Conservation (phyloP, 2,329 filamentous ascomycete genomes). For the Colletotrichum navitas region DNA sequence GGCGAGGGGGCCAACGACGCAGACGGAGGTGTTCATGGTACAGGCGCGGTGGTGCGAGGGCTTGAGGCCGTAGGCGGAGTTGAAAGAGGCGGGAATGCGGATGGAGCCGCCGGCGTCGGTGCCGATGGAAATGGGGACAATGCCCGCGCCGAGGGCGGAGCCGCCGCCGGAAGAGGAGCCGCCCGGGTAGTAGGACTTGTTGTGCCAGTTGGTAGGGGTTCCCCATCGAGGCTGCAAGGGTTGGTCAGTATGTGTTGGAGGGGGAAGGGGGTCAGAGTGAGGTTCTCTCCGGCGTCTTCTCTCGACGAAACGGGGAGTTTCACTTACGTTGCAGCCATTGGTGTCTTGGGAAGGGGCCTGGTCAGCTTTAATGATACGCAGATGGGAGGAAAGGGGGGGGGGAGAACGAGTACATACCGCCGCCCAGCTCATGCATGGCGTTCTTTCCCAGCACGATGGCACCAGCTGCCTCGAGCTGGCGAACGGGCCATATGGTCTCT, state of each 20-base stretch:
- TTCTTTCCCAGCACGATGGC: conserved; percentile 82
- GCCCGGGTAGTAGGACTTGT: conserved; percentile 81
- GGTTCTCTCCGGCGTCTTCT: too few relatives aligned
- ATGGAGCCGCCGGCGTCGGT: conserved; percentile 81
- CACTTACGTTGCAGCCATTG: conserved; percentile 79
- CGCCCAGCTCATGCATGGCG: conserved; percentile 84
- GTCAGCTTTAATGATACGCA: conserved; percentile 11
- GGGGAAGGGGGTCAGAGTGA: background rate
- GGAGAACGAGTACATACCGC: conserved; percentile 60
- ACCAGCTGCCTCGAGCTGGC: conserved; percentile 78
- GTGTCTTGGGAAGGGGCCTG: conserved; percentile 68
- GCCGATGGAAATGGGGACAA: conserved; percentile 81
- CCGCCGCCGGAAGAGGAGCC: conserved; percentile 84
- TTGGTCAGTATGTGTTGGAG: conserved; percentile 51
- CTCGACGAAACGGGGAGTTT: background rate
- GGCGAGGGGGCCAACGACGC: conserved; percentile 81
- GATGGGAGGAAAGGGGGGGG: conserved; percentile 11
- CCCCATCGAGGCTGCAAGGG: conserved; percentile 69
- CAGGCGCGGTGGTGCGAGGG: conserved; percentile 79
- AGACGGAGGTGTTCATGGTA: conserved; percentile 65
- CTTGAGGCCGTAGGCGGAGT: conserved; percentile 86
- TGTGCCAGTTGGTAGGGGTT: conserved; percentile 83
- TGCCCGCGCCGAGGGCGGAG: conserved; percentile 76
- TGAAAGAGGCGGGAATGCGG: conserved; percentile 80
- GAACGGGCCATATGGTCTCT: conserved; percentile 77